Conservation (phyloP, 129 eudicot species). For the Calendula officinalis region DNA sequence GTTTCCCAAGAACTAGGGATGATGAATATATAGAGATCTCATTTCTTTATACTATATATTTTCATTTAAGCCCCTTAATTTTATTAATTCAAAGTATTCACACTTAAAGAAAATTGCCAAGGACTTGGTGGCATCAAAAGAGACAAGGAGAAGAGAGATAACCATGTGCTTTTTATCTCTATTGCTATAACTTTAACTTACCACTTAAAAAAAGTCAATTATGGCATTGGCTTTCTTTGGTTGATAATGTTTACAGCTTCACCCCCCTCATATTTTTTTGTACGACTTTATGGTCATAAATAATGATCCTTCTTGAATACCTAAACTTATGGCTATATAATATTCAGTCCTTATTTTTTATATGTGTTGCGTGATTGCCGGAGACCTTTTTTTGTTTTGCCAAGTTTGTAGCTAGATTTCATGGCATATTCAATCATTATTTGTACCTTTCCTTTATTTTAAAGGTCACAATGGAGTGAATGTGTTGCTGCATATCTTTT, state of each 20-base stretch:
- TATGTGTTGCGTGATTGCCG: slow-evolving; percentile 40
- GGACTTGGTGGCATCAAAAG: slow-evolving; percentile 34
- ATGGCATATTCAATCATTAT: slow-evolving; percentile 35
- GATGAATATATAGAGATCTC: slow-evolving; percentile 26
- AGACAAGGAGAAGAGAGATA: slow-evolving; percentile 26
- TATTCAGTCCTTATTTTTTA: slow-evolving; percentile 35
- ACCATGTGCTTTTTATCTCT: slow-evolving; percentile 26
- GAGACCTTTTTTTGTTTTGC: slow-evolving; percentile 28
- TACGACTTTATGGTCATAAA: slow-evolving; percentile 39
- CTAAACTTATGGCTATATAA: slow-evolving; percentile 33
- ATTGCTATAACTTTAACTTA: slow-evolving; percentile 22
- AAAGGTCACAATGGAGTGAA: slow-evolving; percentile 5
- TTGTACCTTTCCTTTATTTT: slow-evolving; percentile 1
- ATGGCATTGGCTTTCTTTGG: slow-evolving; percentile 33
- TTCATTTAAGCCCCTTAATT: slow-evolving; percentile 3
- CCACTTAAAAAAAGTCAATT: slow-evolving; percentile 32
- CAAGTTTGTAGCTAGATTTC: slow-evolving; percentile 29
- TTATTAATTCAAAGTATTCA: slow-evolving; percentile 13
- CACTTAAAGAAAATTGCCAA: slow-evolving; percentile 18
- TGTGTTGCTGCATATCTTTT: background rate
- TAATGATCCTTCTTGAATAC: slow-evolving; percentile 39
- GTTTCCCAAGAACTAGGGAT: slow-evolving; percentile 31
- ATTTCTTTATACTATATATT: background rate
- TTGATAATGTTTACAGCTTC: slow-evolving; percentile 36
- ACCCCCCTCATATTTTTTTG: slow-evolving; percentile 21